These are phyloP conservation scores for Syzygium aqueum DNA, from an alignment of 345 rosid species.

Conservation along the genomic window DNA sequence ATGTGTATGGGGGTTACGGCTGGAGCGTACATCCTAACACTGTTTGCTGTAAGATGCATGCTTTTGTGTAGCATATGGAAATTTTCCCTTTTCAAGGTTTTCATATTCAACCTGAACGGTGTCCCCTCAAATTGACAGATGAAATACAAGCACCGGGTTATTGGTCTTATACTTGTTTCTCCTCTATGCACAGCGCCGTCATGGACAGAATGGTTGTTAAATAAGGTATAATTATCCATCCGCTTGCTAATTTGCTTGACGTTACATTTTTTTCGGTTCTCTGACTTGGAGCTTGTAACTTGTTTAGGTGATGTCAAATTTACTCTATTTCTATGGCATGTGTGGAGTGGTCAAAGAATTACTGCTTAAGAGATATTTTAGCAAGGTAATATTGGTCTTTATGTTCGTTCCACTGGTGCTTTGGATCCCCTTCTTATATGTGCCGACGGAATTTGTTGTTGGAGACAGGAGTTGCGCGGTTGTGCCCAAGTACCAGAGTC, in stretches of 20 bases:
- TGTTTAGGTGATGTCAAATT: slow-evolving; percentile 72
- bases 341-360: slow-evolving; percentile 88
- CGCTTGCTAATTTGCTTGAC: background rate
- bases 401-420: background rate
- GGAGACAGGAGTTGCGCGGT: slow-evolving; percentile 73
- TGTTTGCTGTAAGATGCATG: slow-evolving; percentile 72
- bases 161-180: slow-evolving; percentile 88
- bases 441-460: background rate
- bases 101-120: background rate
- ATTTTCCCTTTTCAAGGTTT: background rate
- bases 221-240: slow-evolving; percentile 42
- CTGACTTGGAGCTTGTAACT: slow-evolving; percentile 1
- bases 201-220: slow-evolving; percentile 90
- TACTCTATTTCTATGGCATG: slow-evolving; percentile 88
- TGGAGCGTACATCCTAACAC: slow-evolving; percentile 89
- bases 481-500: slow-evolving; percentile 73
- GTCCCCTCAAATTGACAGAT: slow-evolving; percentile 32
- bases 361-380: slow-evolving; percentile 77
- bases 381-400: slow-evolving; percentile 53
- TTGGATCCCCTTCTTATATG: background rate
- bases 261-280: background rate
- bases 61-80: background rate
- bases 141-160: slow-evolving; percentile 82
- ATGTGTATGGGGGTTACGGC: slow-evolving; percentile 99
- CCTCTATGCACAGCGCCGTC: slow-evolving; percentile 93